phyloP scores from a whole-genome alignment of 192 early-diverging fungal genomes.

The Thamnidium elegans region DNA sequence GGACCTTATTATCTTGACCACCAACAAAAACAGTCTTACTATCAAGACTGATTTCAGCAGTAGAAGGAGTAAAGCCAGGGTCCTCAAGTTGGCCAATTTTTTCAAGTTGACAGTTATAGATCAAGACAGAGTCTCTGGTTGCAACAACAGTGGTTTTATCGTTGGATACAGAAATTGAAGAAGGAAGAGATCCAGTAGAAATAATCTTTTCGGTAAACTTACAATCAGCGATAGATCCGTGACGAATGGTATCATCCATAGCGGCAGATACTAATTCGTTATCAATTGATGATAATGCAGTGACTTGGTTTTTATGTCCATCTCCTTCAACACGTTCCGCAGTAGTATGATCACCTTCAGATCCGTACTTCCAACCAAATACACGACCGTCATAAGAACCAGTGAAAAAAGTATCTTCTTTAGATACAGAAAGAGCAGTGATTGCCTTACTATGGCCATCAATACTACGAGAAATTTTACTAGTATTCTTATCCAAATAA shows the following conservation, averaged over 20 bases:
- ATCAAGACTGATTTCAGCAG: slow-evolving; percentile 53
- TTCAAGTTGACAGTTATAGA: slow-evolving; percentile 46
- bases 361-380: slow-evolving; percentile 64
- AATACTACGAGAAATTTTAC: slow-evolving; percentile 47
- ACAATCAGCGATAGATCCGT: slow-evolving; percentile 24
- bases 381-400: slow-evolving; percentile 94
- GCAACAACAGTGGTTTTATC: slow-evolving; percentile 53
- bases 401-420: slow-evolving; percentile 65
- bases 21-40: slow-evolving; percentile 61
- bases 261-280: slow-evolving; percentile 55
- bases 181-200: slow-evolving; percentile 48
- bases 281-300: slow-evolving; percentile 46
- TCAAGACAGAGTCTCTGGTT: slow-evolving; percentile 49
- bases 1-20: slow-evolving; percentile 63
- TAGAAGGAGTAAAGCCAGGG: slow-evolving; percentile 46
- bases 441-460: slow-evolving; percentile 84
- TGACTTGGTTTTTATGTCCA: slow-evolving; percentile 79
- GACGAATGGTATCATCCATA: slow-evolving; percentile 74
- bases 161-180: slow-evolving; percentile 46
- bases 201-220: slow-evolving; percentile 39
- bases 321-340: slow-evolving; percentile 52
- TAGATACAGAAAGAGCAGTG: slow-evolving; percentile 64
- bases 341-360: slow-evolving; percentile 33
- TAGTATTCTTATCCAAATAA: slow-evolving; percentile 65
- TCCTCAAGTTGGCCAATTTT: slow-evolving; percentile 34